Evolutionary conservation across 2,329 filamentous ascomycete species (phyloP).

Genomic region (Ceratocystis papillata): DNA sequence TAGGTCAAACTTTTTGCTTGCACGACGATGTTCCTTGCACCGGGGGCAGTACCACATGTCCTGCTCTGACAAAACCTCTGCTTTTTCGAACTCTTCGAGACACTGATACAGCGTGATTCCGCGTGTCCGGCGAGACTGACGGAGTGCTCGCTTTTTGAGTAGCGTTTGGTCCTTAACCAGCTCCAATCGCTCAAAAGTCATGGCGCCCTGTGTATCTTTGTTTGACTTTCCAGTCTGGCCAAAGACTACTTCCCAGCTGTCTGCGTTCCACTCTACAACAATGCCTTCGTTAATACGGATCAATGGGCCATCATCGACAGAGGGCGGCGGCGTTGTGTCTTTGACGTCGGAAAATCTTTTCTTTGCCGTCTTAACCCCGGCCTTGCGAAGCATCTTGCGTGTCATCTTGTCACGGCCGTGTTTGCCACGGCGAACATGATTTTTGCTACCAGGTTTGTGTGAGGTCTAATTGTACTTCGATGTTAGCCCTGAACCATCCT

Average conservation of each 20-base stretch:
- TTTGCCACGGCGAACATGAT: slow-evolving; percentile 31
- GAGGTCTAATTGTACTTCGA: neutral
- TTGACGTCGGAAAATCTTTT: slow-evolving; percentile 30
- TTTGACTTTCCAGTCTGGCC: slow-evolving; percentile 34
- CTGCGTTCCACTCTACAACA: slow-evolving; percentile 71
- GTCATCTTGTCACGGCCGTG: slow-evolving; percentile 30
- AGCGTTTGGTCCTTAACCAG: slow-evolving; percentile 54
- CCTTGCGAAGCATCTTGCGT: slow-evolving; percentile 11
- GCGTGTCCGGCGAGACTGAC: slow-evolving; percentile 43
- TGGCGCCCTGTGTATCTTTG: slow-evolving; percentile 45
- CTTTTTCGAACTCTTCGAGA: slow-evolving; percentile 85
- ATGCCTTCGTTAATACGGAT: slow-evolving; percentile 75
- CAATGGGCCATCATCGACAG: slow-evolving; percentile 48
- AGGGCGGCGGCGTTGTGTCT: slow-evolving; percentile 32
- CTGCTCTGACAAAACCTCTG: slow-evolving; percentile 85
- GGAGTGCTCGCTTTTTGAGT: slow-evolving; percentile 49
- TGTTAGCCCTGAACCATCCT: neutral
- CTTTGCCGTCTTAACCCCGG: slow-evolving; percentile 32
- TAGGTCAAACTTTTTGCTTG: slow-evolving; percentile 91
- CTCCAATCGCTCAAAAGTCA: slow-evolving; percentile 46
- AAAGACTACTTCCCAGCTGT: slow-evolving; percentile 63
- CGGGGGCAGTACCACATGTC: slow-evolving; percentile 97
- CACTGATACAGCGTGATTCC: slow-evolving; percentile 84
- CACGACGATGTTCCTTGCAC: slow-evolving; percentile 86
- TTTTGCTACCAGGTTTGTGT: slow-evolving; percentile 1